A percentile compares a stretch with the other conserved stretches of the same genome.
Conservation (phyloP, 1,139 yeast species). For the Wickerhamiella pararugosa region DNA sequence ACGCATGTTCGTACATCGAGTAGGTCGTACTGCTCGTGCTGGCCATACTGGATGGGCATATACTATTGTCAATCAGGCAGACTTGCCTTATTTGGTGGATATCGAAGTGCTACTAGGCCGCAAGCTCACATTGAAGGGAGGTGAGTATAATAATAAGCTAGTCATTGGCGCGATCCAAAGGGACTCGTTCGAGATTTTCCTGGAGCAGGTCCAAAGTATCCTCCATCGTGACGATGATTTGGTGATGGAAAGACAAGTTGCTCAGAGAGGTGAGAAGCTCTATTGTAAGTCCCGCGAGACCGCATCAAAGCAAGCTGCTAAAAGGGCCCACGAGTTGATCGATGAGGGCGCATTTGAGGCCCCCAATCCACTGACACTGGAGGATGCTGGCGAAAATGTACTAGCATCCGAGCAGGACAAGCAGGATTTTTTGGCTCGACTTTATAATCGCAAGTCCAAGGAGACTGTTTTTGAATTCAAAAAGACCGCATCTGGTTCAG, state of each 20-base stretch:
- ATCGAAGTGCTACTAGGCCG: conserved; percentile 81
- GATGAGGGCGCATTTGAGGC: conserved; percentile 78
- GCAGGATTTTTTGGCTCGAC: conserved; percentile 51
- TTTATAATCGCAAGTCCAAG: conserved; percentile 44
- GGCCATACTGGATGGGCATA: conserved; percentile 98
- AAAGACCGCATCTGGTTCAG: conserved; percentile 36
- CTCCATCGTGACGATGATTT: conserved; percentile 58
- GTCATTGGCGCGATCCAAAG: conserved; percentile 79
- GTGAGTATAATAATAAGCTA: conserved; percentile 61
- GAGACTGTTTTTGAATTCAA: conserved; percentile 89
- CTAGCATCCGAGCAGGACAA: conserved; percentile 47
- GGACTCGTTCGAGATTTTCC: conserved; percentile 47
- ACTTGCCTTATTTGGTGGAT: conserved; percentile 79
- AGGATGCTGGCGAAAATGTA: background rate
- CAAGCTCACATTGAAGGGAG: conserved; percentile 42
- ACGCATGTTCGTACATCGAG: conserved; percentile 89
- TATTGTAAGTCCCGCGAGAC: conserved; percentile 74
- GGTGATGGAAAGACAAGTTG: conserved; percentile 47
- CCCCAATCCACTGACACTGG: conserved; percentile 37
- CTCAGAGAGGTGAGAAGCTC: conserved; percentile 74
- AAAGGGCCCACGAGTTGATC: conserved; percentile 67
- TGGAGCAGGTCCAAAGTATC: conserved; percentile 55
- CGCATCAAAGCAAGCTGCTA: conserved; percentile 73
- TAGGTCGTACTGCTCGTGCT: conserved; percentile 98
- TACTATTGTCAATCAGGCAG: conserved; percentile 71